Conservation (phyloP, 495 filamentous ascomycete species). For the Venustampulla echinocandica region DNA sequence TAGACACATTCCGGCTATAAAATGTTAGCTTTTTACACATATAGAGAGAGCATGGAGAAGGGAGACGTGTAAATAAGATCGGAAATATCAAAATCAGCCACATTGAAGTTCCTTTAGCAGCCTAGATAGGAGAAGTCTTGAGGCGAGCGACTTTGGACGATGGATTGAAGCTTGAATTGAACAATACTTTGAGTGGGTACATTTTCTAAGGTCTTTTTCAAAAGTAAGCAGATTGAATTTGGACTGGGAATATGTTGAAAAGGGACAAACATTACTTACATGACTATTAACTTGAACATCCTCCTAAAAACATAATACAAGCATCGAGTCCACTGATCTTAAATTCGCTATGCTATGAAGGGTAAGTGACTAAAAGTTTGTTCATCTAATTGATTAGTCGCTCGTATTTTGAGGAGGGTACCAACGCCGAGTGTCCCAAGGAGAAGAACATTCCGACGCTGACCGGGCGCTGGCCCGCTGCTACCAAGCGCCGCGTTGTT, state of each 20-base stretch:
- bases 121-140: constrained; percentile 81
- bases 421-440: constrained; percentile 79
- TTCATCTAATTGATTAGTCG: too few species aligned
- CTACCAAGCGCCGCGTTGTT: constrained; percentile 83
- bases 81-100: constrained; percentile 96
- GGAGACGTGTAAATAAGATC: constrained; percentile 71
- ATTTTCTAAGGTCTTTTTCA: constrained; percentile 97
- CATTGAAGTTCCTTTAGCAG: constrained; percentile 72
- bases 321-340: too few species aligned
- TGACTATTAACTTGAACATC: constrained; percentile 76
- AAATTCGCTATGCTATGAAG: too few species aligned
- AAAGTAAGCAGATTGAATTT: too few species aligned
- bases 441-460: constrained; percentile 94
- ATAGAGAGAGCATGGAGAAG: not conserved
- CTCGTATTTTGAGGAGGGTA: constrained; percentile 73
- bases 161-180: constrained; percentile 93
- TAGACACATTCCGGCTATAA: constrained; percentile 11
- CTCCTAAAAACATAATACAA: constrained; percentile 76
- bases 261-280: too few species aligned
- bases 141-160: constrained; percentile 90
- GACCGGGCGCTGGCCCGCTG: constrained; percentile 76
- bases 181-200: constrained; percentile 83
- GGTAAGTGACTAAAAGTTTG: too few species aligned
- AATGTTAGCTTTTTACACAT: not conserved
- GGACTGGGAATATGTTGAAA: too few species aligned